These are phyloP conservation scores for Incumbomyces delicatus DNA, from an alignment of 2,329 filamentous ascomycete species.

Conservation along the genomic window DNA sequence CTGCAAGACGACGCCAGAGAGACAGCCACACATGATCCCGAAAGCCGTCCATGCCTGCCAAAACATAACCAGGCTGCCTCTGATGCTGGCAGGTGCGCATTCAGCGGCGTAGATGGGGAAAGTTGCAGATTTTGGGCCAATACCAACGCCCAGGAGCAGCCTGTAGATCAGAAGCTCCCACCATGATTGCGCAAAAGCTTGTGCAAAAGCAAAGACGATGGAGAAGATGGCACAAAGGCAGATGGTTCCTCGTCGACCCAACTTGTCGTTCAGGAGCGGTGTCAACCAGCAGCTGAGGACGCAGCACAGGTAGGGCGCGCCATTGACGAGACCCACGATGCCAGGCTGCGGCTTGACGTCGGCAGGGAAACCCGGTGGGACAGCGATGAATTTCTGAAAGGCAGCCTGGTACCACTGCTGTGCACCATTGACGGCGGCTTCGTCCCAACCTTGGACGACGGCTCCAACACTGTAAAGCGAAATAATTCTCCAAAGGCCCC, in stretches of 20 bases:
- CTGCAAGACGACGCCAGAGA: too few species aligned
- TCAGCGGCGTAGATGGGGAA: constrained; percentile 41
- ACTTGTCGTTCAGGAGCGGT: constrained; percentile 36
- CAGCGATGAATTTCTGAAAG: not conserved
- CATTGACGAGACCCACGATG: constrained; percentile 31
- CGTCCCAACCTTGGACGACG: constrained; percentile 46
- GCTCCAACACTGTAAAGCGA: constrained; percentile 39
- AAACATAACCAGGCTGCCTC: constrained; percentile 43
- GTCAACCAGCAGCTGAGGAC: constrained; percentile 41
- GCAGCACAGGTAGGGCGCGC: constrained; percentile 37
- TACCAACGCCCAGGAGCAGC: constrained; percentile 30
- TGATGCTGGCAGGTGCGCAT: constrained; percentile 39
- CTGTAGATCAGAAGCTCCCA: too few species aligned
- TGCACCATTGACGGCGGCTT: constrained; percentile 41
- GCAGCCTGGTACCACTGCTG: constrained; percentile 20
- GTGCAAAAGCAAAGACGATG: constrained; percentile 20
- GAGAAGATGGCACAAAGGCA: constrained; percentile 18
- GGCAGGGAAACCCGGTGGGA: not conserved
- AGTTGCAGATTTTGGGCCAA: constrained; percentile 35
- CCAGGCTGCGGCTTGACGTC: constrained; percentile 18
- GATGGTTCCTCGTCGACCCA: constrained; percentile 38
- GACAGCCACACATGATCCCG: constrained; percentile 26
- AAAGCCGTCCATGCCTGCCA: constrained; percentile 43
- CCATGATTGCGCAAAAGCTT: not conserved
- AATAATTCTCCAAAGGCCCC: too few species aligned